A percentile compares a stretch with the other conserved stretches of the same genome.
phyloP scores from a whole-genome alignment of 495 filamentous ascomycete genomes.

The Neurospora cerealis region DNA sequence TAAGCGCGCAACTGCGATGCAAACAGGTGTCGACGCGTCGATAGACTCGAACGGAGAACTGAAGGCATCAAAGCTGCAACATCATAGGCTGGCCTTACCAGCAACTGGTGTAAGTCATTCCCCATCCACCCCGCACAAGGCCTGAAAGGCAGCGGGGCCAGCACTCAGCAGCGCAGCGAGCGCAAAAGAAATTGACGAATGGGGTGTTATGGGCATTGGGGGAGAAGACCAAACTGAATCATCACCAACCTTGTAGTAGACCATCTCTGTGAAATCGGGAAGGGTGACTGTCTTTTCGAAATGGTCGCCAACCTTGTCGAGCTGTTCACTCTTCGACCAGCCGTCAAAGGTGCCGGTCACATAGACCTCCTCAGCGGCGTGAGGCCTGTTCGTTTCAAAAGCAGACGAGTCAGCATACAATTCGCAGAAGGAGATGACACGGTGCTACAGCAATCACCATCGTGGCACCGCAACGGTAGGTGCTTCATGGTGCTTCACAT shows the following conservation, averaged over 20 bases:
- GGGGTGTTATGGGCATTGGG: not conserved
- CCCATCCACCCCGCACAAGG: not conserved
- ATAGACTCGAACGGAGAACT: not conserved
- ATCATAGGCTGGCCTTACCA: not conserved
- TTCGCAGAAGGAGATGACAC: not conserved
- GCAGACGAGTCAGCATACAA: slow-evolving; percentile 12
- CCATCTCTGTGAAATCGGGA: slow-evolving; percentile 50
- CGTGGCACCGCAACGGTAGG: slow-evolving; percentile 2
- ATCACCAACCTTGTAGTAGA: slow-evolving; percentile 69
- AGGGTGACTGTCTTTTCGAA: slow-evolving; percentile 74
- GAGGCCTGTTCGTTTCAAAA: slow-evolving; percentile 44
- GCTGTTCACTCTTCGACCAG: slow-evolving; percentile 75
- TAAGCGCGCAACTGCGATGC: not conserved
- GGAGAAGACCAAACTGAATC: slow-evolving; percentile 8
- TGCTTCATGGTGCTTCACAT: not conserved
- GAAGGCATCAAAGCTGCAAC: not conserved
- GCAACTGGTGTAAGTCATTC: not conserved
- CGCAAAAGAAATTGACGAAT: not conserved
- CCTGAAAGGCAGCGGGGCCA: not conserved
- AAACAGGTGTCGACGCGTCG: not conserved
- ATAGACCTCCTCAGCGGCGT: slow-evolving; percentile 72
- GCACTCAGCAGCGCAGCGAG: not conserved
- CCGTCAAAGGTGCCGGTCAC: slow-evolving; percentile 95
- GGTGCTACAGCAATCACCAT: slow-evolving; percentile 6
- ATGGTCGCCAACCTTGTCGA: slow-evolving; percentile 58